These are phyloP conservation scores for Leccinum boreale DNA, from an alignment of 768 basidiomycete species.

Conservation along the genomic window DNA sequence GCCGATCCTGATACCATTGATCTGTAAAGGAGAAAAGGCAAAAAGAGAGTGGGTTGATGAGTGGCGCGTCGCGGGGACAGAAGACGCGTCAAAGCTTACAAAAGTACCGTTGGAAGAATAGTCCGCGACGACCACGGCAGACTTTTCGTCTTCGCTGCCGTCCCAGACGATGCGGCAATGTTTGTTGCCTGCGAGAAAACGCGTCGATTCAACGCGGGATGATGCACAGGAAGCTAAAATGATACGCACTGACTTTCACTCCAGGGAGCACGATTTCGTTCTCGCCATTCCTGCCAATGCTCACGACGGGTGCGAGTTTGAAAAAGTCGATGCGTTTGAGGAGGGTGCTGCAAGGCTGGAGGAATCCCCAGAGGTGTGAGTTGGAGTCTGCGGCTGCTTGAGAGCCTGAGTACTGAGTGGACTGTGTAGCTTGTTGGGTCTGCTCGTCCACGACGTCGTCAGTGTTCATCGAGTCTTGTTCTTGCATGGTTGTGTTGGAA, in stretches of 20 bases:
- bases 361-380: conserved; percentile 62
- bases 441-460: conserved; percentile 31
- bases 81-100: conserved; percentile 26
- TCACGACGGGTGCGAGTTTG: conserved; percentile 47
- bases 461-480: conserved; percentile 22
- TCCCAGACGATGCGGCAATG: conserved; percentile 39
- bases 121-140: conserved; percentile 34
- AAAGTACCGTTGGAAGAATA: conserved; percentile 45
- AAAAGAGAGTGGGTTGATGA: conserved; percentile 2
- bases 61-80: conserved; percentile 4
- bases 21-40: conserved; percentile 16
- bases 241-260: conserved; percentile 66
- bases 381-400: conserved; percentile 22
- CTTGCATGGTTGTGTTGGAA: conserved; percentile 13
- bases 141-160: conserved; percentile 29
- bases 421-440: conserved; percentile 40
- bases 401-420: conserved; percentile 36
- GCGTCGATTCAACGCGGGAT: conserved; percentile 20
- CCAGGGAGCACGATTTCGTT: conserved; percentile 62
- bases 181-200: conserved; percentile 34
- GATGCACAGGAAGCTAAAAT: conserved; percentile 10
- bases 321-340: conserved; percentile 61
- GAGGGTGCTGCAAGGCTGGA: conserved; percentile 56
- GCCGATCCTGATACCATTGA: conserved; percentile 42
- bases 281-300: conserved; percentile 50